Base-by-base conservation (phyloP, 306 rosid genomes). In the Corylus americana region DNA sequence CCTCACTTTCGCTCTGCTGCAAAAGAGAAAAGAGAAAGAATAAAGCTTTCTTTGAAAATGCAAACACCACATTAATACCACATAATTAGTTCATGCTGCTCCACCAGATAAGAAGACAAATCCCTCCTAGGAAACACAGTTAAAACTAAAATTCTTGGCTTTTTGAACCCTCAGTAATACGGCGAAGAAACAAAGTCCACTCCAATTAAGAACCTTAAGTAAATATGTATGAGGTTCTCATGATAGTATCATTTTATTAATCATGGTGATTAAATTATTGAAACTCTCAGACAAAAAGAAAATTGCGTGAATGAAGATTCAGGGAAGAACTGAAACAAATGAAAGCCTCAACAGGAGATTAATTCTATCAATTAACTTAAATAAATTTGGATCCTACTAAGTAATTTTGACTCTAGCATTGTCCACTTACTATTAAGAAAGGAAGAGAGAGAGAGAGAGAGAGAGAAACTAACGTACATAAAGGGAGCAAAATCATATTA, bases 391-490 rank as follows among this genome's bases (percentile, higher is more conserved):
- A 59, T 25, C 17, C 37, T 25, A 25, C 16, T 25, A 25, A n/a
- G 66, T 8, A 59, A 25, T 59, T 22, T 11, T 59, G 29, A 59
- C 13, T 25, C 37, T 20, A 11, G 39, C 12, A 29, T 59, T 59
- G 35, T 11, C 2, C 37, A 58, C 35, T 58, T 58, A 58, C 27
- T 25, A 22, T 58, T 58, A 25, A 58, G 5, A 53, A 14, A 48
- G 62, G 47, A 55, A 44, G 59, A 45, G 55, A 20, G 45, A 35
- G 58, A 80, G 44, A 48, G 58, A 45, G 20, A 74, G 16, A 69
- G 68, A 39, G 49, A 57, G 66, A 69, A 66, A 29, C 20, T 54
- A 37, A 39, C 5, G 18, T 54, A 37, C 10, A 37, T 35, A 31
- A 16, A 53, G 55, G 20, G 1, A 74, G 4, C 27, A 18, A 74